These are phyloP conservation scores for Eucalyptus sp. DNA, from an alignment of 345 rosid genomes.

Conservation along the genomic window DNA sequence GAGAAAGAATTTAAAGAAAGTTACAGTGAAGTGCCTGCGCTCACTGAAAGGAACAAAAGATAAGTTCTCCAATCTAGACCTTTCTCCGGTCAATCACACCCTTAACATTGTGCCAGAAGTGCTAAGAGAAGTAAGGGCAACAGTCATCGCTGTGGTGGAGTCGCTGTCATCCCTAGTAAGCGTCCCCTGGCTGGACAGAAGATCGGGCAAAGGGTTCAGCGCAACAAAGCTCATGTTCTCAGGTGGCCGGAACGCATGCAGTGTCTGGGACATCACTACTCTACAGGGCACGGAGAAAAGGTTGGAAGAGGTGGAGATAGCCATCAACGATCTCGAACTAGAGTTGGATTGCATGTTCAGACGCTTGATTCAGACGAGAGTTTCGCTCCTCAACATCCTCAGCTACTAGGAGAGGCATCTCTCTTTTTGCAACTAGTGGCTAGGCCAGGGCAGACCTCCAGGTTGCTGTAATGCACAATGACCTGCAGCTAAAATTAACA, in stretches of 20 bases:
- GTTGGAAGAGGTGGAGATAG: constrained; percentile 61
- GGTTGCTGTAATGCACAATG: neutral
- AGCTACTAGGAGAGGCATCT: constrained; percentile 9
- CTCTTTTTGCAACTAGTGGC: neutral
- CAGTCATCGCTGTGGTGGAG: constrained; percentile 37
- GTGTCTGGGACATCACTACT: constrained; percentile 35
- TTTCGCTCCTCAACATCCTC: constrained; percentile 65
- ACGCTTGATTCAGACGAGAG: constrained; percentile 74
- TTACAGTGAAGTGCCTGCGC: constrained; percentile 45
- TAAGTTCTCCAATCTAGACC: constrained; percentile 6
- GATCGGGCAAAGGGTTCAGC: constrained; percentile 24
- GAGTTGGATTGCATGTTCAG: constrained; percentile 60
- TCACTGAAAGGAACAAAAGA: constrained; percentile 33
- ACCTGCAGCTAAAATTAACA: neutral
- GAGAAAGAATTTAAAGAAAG: constrained; percentile 58
- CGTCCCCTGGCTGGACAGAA: constrained; percentile 59
- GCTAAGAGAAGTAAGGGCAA: constrained; percentile 49
- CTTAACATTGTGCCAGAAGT: constrained; percentile 37
- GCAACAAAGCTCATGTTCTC: constrained; percentile 25
- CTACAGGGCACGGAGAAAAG: constrained; percentile 53
- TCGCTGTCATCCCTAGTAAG: constrained; percentile 49
- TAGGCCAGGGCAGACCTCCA: neutral
- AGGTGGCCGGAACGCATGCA: constrained; percentile 9
- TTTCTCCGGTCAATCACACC: constrained; percentile 2
- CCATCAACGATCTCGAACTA: constrained; percentile 49